A percentile compares a stretch with the other conserved stretches of the same genome.
Evolutionary conservation across 208 protist species (phyloP).

Genomic region (Acanthamoeba quina): DNA sequence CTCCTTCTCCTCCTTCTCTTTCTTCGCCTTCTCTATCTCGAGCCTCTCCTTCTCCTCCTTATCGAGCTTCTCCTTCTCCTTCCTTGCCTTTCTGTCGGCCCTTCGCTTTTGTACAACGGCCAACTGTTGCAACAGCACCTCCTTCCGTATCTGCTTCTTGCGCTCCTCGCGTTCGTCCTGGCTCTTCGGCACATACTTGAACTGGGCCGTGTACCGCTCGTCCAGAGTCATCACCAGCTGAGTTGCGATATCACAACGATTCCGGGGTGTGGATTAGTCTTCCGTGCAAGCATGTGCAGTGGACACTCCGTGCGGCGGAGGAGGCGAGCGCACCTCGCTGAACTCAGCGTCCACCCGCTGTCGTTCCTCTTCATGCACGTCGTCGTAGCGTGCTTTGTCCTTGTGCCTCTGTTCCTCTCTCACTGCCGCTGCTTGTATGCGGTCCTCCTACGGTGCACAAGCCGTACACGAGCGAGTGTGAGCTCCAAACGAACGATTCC

Average conservation of each 20-base stretch:
- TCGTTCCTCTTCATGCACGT: not conserved
- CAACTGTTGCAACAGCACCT: conserved; percentile 18
- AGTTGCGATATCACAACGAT: not conserved
- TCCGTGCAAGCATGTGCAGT: no score
- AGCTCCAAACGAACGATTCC: not conserved
- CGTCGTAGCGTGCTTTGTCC: not conserved
- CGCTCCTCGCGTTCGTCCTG: not conserved
- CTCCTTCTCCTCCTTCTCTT: not conserved
- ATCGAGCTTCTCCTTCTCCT: not conserved
- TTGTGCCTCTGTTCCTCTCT: not conserved
- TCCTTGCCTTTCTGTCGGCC: not conserved
- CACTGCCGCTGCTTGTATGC: not conserved
- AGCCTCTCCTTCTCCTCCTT: not conserved
- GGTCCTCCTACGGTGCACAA: not conserved
- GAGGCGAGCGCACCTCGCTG: not conserved
- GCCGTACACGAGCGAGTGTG: not conserved
- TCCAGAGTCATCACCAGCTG: conserved; percentile 18
- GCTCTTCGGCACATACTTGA: not conserved
- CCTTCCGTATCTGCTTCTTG: not conserved
- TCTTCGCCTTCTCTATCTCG: not conserved
- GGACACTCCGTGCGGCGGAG: no score
- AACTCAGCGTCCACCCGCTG: not conserved
- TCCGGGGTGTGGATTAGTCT: not conserved
- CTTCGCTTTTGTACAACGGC: conserved; percentile 2
- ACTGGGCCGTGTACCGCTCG: not conserved